Base-by-base conservation (phyloP, 805 yeast species). In the Candida corydali region DNA sequence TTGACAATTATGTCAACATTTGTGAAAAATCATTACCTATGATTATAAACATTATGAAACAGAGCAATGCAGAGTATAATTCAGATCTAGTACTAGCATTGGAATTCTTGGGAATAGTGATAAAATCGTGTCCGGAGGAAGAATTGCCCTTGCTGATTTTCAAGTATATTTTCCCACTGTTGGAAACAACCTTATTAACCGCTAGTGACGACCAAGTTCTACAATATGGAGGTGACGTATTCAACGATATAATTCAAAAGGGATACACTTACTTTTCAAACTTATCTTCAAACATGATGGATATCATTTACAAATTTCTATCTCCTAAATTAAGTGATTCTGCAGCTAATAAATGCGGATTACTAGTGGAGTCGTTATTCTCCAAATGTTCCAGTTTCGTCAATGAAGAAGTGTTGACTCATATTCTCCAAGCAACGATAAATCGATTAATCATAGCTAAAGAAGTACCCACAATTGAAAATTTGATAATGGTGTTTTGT, bases 301-400 rank as follows among this genome's bases (percentile, higher is more conserved):
- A 71, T 22, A 75, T 83, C 10, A 78, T 82, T 2, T 75, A 85
- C 3, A 79, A 79, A 49, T 75, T 87, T 36, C 68, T 91, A 22
- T 76, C 84, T 1, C 86, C 95, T 1, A 68, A 69, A 6, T 65
- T 85, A 39, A 73, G 83, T 11, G 97, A 88, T 47, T 75, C 82
- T 29, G 96, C 95, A 0, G 89, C 94, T 1, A 69, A 80, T 59
- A 82, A 84, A 40, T 75, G 86, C 29, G 97, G 91, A 9, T 63
- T 71, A 6, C 72, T 85, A 16, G 78, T 84, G 2, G 66, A 75
- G 8, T 72, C 82, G 0, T 64, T 82, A 23, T 67, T 85, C 25
- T 73, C 75, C 14, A 73, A 73, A 41, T 80, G 63, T 37, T 69
- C 65, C 37, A 40, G 55, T 6, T 52, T 60, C 30, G 55, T 75